Base-by-base conservation (phyloP, 352 stramenopile genomes). In the Globisporangium apiculatum region DNA sequence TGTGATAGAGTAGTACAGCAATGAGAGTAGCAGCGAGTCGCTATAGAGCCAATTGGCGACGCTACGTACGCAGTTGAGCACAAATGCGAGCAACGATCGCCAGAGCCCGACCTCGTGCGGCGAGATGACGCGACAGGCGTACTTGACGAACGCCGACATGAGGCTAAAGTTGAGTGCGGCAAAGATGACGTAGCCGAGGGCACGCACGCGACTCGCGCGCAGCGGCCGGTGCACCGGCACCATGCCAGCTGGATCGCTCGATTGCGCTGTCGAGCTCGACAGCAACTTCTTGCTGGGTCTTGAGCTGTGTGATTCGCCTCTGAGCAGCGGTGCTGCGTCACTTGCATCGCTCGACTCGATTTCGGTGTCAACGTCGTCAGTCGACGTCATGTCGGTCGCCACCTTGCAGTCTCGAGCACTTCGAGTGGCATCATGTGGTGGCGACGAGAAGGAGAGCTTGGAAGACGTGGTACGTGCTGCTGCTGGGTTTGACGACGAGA, bases 91-190 rank as follows among this genome's bases (percentile, higher is more conserved):
- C 15, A 68, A 53, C 41, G 75, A 76, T 17, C 77, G 68, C 80
- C 80, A 90, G 43, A 90, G 83, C 1, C 81, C 72, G 0, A 67
- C 70, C 51, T 87, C 74, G 40, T 87, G 73, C 5, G 79, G 85
- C 15, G 69, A 71, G 18, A 86, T 57, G 35, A 66, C 56, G 14
- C 68, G 63, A 24, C 74, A 84, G 4, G 75, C 71, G 46, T 72
- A 85, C 60, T 90, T 90, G 65, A 88, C 66, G 59, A 75, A 83
- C 24, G 67, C 71, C 1, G 77, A 87, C 37, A 81, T 77, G 57
- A 87, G 68, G 50, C 79, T 90, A 51, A 87, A 86, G 60, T 76
- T 86, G 56, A 88, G 61, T 0, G 75, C 71, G 0, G 79, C 66
- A 24, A 80, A 69, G 1, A 76, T 65, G 46, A 89, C 80, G 50